phyloP scores from a whole-genome alignment of 2,329 filamentous ascomycete species.

The Trichoderma koningiopsis region DNA sequence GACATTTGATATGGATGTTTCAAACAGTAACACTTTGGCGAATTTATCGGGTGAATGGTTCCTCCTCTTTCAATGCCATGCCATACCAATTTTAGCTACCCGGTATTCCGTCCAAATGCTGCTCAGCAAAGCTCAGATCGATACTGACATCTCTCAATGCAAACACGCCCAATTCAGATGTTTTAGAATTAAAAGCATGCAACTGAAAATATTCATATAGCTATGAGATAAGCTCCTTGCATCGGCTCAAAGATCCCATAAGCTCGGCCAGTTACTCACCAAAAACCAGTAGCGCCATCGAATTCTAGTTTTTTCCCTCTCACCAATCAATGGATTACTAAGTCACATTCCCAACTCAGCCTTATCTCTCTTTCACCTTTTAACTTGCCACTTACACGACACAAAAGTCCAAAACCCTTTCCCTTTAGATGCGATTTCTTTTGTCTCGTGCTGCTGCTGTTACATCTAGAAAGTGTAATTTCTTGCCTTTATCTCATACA shows the following conservation, averaged over 20 bases:
- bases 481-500: constrained; percentile 28
- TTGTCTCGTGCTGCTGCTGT: neutral
- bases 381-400: neutral
- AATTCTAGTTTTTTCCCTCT: neutral
- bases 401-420: neutral
- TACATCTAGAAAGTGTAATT: neutral
- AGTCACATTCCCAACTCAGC: neutral
- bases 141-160: neutral
- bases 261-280: neutral
- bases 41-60: neutral
- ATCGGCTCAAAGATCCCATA: neutral
- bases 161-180: neutral
- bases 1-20: neutral
- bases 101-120: neutral
- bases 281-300: neutral
- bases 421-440: neutral
- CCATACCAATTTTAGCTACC: neutral
- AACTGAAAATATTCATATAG: neutral
- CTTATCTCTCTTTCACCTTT: neutral
- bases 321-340: constrained; percentile 15
- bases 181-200: neutral
- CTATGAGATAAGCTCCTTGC: neutral
- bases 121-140: neutral
- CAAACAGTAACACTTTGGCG: neutral
- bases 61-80: neutral